Conservation (phyloP, 129 eudicot species). For the Flaveria linearis region DNA sequence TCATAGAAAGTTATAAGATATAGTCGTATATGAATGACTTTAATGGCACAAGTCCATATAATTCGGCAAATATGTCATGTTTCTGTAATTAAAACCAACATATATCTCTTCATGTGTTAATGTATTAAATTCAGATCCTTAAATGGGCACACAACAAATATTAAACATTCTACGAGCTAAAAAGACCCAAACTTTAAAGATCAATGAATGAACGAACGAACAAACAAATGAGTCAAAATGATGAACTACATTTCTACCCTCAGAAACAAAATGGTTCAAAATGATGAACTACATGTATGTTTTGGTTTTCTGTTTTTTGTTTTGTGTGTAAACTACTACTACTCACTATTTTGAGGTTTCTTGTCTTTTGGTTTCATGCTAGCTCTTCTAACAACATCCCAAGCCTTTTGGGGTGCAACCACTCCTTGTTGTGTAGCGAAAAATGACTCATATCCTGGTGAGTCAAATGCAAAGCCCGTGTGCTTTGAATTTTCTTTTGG, state of each 20-base stretch:
- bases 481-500: slow-evolving; percentile 81
- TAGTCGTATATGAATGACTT: not conserved
- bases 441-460: slow-evolving; percentile 96
- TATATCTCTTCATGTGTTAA: not conserved
- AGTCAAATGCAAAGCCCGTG: slow-evolving; percentile 98
- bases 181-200: not conserved
- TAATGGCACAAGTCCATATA: not conserved
- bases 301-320: not conserved
- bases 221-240: not conserved
- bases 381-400: slow-evolving; percentile 96
- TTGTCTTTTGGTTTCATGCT: slow-evolving; percentile 67
- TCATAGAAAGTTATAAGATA: not conserved
- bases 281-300: slow-evolving; percentile 6
- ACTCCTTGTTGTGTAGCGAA: slow-evolving; percentile 93
- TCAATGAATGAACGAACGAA: not conserved
- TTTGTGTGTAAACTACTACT: slow-evolving; percentile 11
- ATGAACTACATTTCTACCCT: slow-evolving; percentile 2
- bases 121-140: slow-evolving; percentile 7
- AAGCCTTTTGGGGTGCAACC: slow-evolving; percentile 82
- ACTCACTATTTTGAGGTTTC: slow-evolving; percentile 34
- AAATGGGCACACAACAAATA: not conserved
- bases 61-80: not conserved
- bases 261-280: slow-evolving; percentile 20
- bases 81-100: not conserved
- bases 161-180: not conserved